Evolutionary conservation across 345 rosid genomes (phyloP).

Genomic region (Gossypioides kirkii): DNA sequence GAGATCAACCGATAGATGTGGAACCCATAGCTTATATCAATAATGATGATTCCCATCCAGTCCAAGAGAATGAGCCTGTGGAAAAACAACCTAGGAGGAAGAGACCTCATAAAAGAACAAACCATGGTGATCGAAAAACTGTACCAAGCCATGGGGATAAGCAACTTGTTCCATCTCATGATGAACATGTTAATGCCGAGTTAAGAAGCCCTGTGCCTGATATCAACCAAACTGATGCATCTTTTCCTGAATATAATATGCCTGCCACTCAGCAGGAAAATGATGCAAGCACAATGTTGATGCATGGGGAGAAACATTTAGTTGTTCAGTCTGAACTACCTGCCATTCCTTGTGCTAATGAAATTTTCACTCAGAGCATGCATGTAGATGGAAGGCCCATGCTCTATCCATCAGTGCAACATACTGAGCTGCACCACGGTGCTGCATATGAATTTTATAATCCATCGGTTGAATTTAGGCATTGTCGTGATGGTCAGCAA

Average conservation of each 20-base stretch:
- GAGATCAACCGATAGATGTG: conserved; percentile 34
- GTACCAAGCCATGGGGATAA: not conserved
- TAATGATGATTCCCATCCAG: conserved; percentile 7
- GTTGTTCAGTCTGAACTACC: conserved; percentile 30
- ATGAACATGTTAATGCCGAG: conserved; percentile 32
- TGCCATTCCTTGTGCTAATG: conserved; percentile 39
- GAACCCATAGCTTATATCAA: conserved; percentile 23
- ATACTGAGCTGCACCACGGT: conserved; percentile 39
- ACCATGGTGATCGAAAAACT: conserved; percentile 21
- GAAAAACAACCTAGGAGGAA: conserved; percentile 23
- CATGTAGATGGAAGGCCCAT: conserved; percentile 53
- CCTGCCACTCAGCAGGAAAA: conserved; percentile 30
- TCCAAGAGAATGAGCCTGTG: not conserved
- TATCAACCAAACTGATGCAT: conserved; percentile 45
- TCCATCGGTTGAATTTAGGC: conserved; percentile 42
- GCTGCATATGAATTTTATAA: conserved; percentile 41
- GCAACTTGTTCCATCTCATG: conserved; percentile 18
- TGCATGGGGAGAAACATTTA: conserved; percentile 37
- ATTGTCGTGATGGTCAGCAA: conserved; percentile 35
- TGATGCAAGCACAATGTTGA: conserved; percentile 26
- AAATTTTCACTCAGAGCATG: conserved; percentile 36
- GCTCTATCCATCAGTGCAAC: conserved; percentile 42
- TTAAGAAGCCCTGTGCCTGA: conserved; percentile 46
- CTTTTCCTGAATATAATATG: conserved; percentile 38
- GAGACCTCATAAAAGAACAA: conserved; percentile 34